These are phyloP conservation scores for Rhexocercosporidium sp. DNA, from an alignment of 2,329 filamentous ascomycete genomes.

Conservation along the genomic window DNA sequence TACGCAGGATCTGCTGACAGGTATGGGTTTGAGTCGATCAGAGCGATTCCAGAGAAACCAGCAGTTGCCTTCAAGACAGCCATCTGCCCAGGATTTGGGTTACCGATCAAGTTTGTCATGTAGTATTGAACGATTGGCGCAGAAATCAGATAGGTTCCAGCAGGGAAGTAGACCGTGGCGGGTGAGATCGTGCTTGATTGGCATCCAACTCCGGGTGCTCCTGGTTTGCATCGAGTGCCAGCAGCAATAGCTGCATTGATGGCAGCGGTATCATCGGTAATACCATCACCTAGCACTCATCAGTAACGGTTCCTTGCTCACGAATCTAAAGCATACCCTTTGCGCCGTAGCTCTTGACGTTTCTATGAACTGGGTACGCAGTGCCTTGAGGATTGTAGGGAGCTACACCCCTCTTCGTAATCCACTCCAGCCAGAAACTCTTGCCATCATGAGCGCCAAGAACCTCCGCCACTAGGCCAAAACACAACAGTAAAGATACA, in stretches of 20 bases:
- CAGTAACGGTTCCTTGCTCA: not conserved
- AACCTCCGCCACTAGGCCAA: conserved; percentile 13
- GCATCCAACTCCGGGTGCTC: conserved; percentile 47
- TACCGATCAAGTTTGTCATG: conserved; percentile 36
- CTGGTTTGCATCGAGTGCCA: conserved; percentile 45
- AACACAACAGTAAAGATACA: conserved; percentile 5
- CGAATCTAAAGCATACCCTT: conserved; percentile 21
- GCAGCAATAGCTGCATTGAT: conserved; percentile 66
- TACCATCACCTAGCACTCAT: conserved; percentile 51
- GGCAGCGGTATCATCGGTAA: conserved; percentile 80
- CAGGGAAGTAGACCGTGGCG: conserved; percentile 32
- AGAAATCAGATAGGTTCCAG: conserved; percentile 34
- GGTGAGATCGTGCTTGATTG: conserved; percentile 54
- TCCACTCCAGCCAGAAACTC: conserved; percentile 29
- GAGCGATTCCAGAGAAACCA: conserved; percentile 79
- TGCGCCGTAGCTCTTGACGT: conserved; percentile 33
- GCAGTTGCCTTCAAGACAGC: conserved; percentile 76
- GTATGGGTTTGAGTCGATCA: conserved; percentile 89
- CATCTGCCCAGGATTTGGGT: conserved; percentile 44
- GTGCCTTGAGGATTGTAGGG: conserved; percentile 23
- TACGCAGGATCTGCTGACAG: conserved; percentile 53
- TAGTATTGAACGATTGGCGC: conserved; percentile 30
- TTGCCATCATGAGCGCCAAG: conserved; percentile 14
- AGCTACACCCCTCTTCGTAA: conserved; percentile 31
- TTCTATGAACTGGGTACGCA: conserved; percentile 31